Evolutionary conservation across 306 rosid genomes (phyloP).

Genomic region (Bauhinia variegata): DNA sequence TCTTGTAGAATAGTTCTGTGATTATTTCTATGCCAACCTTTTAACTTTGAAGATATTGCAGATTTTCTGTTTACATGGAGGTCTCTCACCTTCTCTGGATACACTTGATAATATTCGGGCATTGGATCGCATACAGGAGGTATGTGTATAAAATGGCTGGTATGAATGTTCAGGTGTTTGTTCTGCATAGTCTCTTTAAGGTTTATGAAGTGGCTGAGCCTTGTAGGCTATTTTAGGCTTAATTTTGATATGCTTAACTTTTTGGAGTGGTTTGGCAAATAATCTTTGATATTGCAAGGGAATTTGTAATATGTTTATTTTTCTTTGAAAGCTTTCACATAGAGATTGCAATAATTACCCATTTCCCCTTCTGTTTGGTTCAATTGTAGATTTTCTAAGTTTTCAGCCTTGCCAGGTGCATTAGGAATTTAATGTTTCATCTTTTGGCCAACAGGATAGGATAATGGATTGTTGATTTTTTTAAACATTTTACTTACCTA

Average conservation of each 20-base stretch:
- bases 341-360: conserved; percentile 17
- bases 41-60: conserved; percentile 43
- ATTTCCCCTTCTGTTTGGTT: conserved; percentile 16
- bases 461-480: conserved; percentile 4
- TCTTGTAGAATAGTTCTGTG: conserved; percentile 10
- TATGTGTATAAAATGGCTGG: conserved; percentile 39
- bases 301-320: conserved; percentile 13
- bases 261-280: not conserved
- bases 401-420: conserved; percentile 22
- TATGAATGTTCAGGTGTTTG: conserved; percentile 12
- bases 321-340: conserved; percentile 14
- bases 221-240: conserved; percentile 20
- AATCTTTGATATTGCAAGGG: conserved; percentile 11
- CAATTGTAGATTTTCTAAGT: conserved; percentile 3
- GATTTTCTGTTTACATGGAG: conserved; percentile 98
- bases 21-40: conserved; percentile 26
- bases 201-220: not conserved
- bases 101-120: conserved; percentile 92
- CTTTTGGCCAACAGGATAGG: not conserved
- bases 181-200: not conserved
- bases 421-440: conserved; percentile 28
- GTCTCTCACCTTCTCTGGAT: conserved; percentile 96
- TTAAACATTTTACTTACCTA: not conserved
- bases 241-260: conserved; percentile 3
- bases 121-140: conserved; percentile 97